Percentiles rank a stretch among this genome's conserved stretches.
These are phyloP conservation scores for Flaveria linearis DNA, from an alignment of 129 eudicot genomes.

Conservation along the genomic window DNA sequence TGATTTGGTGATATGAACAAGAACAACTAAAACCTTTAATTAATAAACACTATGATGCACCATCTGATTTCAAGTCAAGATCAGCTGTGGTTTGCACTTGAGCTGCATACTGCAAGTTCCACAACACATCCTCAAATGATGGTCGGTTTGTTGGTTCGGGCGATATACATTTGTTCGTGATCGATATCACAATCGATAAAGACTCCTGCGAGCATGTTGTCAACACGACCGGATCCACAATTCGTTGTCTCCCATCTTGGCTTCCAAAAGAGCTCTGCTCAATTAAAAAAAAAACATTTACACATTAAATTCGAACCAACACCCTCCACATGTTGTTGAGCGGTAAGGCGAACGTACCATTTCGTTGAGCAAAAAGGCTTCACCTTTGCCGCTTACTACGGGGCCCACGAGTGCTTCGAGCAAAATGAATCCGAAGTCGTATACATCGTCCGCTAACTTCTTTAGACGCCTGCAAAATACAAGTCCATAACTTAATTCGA, in stretches of 20 bases:
- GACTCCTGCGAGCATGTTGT: constrained; percentile 83
- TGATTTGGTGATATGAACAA: too few relatives aligned
- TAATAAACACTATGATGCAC: constrained; percentile 27
- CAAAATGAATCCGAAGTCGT: constrained; percentile 79
- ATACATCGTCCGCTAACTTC: constrained; percentile 69
- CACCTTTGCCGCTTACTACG: constrained; percentile 61
- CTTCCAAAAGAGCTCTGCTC: constrained; percentile 80
- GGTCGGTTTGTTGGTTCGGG: constrained; percentile 65
- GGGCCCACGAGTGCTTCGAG: constrained; percentile 88
- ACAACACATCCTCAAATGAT: constrained; percentile 83
- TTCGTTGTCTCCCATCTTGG: constrained; percentile 72
- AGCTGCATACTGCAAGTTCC: constrained; percentile 97
- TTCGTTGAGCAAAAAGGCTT: constrained; percentile 74
- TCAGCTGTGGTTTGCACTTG: constrained; percentile 93
- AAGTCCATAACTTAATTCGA: background rate
- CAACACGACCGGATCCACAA: constrained; percentile 87
- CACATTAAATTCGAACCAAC: constrained; percentile 9
- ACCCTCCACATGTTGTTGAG: background rate
- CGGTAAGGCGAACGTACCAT: constrained; percentile 51
- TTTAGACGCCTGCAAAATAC: constrained; percentile 54
- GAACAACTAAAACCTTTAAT: too few relatives aligned
- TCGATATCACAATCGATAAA: constrained; percentile 72
- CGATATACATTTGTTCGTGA: constrained; percentile 86
- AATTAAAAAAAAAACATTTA: background rate
- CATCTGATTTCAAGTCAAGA: constrained; percentile 69